Percentiles rank a stretch among this genome's conserved stretches.
phyloP scores from a whole-genome alignment of 1,284 basidiomycete genomes.

The Bondarzewia mesenterica region DNA sequence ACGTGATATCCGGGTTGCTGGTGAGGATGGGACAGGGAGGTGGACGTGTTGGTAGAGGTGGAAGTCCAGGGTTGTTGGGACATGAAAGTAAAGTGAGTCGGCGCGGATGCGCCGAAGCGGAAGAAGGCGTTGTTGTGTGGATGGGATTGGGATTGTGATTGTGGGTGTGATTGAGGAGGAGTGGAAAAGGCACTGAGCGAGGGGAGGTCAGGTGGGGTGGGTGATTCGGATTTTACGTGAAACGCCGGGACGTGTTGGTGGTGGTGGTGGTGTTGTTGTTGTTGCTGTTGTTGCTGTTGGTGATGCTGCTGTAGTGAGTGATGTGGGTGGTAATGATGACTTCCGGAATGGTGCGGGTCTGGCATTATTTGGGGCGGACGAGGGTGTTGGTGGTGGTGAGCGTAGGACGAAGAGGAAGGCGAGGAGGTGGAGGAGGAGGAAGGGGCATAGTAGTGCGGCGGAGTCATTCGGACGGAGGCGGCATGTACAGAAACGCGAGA shows the following conservation, averaged over 20 bases:
- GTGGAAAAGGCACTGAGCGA: neutral
- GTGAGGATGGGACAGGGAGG: neutral
- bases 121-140: conserved; percentile 1
- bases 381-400: too few species aligned
- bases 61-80: conserved; percentile 16
- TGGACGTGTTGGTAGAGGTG: neutral
- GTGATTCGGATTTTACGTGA: conserved; percentile 10
- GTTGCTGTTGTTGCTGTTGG: too few species aligned
- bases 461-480: neutral
- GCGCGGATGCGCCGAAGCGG: neutral
- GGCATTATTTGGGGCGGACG: too few species aligned
- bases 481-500: neutral
- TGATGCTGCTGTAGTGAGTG: too few species aligned
- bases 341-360: conserved; percentile 3
- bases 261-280: neutral
- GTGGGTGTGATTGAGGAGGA: neutral
- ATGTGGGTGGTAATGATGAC: too few species aligned
- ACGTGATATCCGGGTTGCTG: neutral
- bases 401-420: too few species aligned
- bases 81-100: conserved; percentile 24
- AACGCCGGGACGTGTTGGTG: neutral
- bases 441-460: too few species aligned
- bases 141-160: neutral
- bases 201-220: neutral
- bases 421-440: too few species aligned